Base-by-base conservation (phyloP, 2,329 filamentous ascomycete species). In the Pseudopithomyces maydicus region DNA sequence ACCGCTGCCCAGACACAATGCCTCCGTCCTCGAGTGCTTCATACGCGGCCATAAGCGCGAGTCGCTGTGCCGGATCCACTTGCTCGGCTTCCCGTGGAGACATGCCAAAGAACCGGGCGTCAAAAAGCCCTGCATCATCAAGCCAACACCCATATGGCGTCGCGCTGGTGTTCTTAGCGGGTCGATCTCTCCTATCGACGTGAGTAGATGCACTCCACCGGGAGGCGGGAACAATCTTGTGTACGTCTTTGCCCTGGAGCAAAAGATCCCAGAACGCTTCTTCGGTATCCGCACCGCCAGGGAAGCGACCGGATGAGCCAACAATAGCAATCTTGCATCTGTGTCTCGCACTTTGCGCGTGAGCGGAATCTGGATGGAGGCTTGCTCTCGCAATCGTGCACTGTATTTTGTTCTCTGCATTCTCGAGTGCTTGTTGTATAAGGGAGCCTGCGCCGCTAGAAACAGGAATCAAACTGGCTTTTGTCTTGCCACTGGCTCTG, bases 91-190 rank as follows among this genome's bases (percentile, higher is more conserved):
- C 66, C 6, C 65, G 52, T 0, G 70, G 69, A 5, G 67, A 70
- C 36, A 73, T 67, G 49, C 68, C 64, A 62, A 73, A 73, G 44
- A 73, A 67, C 4, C 46, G 58, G 11, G 58, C 44, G 52, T 72
- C 69, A 43, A 73, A 73, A 4, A 59, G n/a, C 6, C 65, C 69
- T 11, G 68, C 63, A 19, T 63, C 56, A 2, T 70, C 54, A 14
- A 72, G 61, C 32, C 63, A 70, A 52, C 59, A 63, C 8, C 66
- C 67, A 36, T 62, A 59, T n/a, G 20, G 26, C 15, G 20, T 23
- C 19, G 19, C 5, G 5, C 12, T 11, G 5, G 35, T 36, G 35
- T 14, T 36, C 14, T 36, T 36, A 3, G 3, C 14, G 3, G 3
- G 5, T n/a, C n/a, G n/a, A 5, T 5, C 35, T 11, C 5, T n/a